Base-by-base conservation (phyloP, 202 grass and related monocot genomes). In the Carex arenaria region DNA sequence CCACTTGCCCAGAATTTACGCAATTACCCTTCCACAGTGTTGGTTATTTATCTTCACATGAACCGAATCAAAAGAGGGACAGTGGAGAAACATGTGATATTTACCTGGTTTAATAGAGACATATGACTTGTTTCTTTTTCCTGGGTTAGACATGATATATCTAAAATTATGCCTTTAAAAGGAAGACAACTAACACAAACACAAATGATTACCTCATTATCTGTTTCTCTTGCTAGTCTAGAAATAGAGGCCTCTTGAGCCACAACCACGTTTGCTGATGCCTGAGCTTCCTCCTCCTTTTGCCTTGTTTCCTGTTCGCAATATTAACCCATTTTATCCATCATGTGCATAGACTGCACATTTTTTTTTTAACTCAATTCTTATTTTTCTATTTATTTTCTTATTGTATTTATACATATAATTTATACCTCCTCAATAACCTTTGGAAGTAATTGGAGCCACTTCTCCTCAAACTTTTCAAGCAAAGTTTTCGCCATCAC, bases 401-500 rank as follows among this genome's bases (percentile, higher is more conserved):
- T 31, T 40, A 40, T 20, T 34, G 15, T 28, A 55, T 67, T 59
- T 65, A 57, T 4, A 13, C 53, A 26, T 51, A 31, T 9, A 75
- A 17, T 76, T 14, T 81, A 64, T 80, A 98, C 96, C 96, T 93
- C 96, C 8, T 86, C 90, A 19, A 95, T 88, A 70, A 95, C 93
- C 95, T 90, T 98, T 72, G 91, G 96, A 31, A 98, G 85, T 67
- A 98, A 82, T 60, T 88, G 83, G 36, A 92, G 88, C 93, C 96
- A 98, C 32, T 92, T 98, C 78, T 92, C 88, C 89, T 98, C 89
- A 89, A 98, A 95, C 86, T 85, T 98, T 55, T 93, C 93, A 64
- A 98, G 87, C 54, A 93, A 87, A 74, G 90, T 81, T 85, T 89
- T 98, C 49, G 96, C 96, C 89, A 98, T 88, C 64, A 89, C 72